Percentiles rank a stretch among this genome's conserved stretches.
phyloP scores from a whole-genome alignment of 140 eudicot genomes.

The Cichorium intybus region DNA sequence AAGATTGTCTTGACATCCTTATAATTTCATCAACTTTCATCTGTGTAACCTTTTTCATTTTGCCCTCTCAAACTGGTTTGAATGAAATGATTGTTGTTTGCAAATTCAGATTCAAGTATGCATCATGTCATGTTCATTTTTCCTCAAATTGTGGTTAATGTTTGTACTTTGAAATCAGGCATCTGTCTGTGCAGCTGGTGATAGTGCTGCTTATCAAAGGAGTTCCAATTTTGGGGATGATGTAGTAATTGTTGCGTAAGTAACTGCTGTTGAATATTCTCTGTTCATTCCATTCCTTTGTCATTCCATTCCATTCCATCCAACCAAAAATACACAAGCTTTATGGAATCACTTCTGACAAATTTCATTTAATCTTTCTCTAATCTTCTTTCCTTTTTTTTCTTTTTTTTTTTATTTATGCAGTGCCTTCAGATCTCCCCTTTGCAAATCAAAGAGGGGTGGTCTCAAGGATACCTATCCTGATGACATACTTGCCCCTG shows the following conservation, averaged over 20 bases:
- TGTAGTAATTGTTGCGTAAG: conserved; percentile 98
- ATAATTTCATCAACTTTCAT: neutral
- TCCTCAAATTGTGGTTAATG: neutral
- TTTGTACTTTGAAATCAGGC: conserved; percentile 52
- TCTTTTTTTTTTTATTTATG: neutral
- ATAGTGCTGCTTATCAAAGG: conserved; percentile 82
- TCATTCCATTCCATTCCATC: no score
- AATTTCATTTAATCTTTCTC: neutral
- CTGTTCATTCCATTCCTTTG: neutral
- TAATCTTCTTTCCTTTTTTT: neutral
- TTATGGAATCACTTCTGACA: neutral
- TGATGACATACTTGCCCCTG: conserved; percentile 97
- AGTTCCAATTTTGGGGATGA: conserved; percentile 86
- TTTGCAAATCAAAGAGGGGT: conserved; percentile 92
- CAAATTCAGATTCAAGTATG: neutral
- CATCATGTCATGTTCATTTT: neutral
- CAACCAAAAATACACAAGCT: no score
- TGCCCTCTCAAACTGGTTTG: no score
- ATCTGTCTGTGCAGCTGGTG: conserved; percentile 87
- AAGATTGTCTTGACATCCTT: neutral
- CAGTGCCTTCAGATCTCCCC: conserved; percentile 85
- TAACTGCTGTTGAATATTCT: neutral
- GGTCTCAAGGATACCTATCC: conserved; percentile 94
- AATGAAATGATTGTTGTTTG: no score
- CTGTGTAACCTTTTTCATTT: no score